Conservation (phyloP, 495 filamentous ascomycete genomes). For the Venustampulla echinocandica region DNA sequence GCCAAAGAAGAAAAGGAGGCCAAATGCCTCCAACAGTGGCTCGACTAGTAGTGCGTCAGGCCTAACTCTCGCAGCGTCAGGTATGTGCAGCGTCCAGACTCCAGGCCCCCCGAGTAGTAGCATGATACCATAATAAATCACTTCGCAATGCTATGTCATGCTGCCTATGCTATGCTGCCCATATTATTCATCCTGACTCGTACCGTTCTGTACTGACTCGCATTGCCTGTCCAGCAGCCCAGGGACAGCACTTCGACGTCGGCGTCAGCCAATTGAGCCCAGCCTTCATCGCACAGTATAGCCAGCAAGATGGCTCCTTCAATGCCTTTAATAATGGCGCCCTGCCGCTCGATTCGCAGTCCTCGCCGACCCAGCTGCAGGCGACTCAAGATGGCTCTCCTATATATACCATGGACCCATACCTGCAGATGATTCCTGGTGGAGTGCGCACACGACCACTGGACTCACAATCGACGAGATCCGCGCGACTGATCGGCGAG, state of each 20-base stretch:
- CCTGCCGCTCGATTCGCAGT: conserved; percentile 9
- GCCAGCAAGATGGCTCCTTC: conserved; percentile 11
- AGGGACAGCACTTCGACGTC: conserved; percentile 17
- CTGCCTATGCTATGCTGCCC: too few species aligned
- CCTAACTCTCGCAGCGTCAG: conserved; percentile 14
- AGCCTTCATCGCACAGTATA: conserved; percentile 19
- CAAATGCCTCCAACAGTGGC: conserved; percentile 18
- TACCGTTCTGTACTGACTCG: not conserved
- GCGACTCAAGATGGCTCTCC: conserved; percentile 11
- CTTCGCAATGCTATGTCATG: too few species aligned
- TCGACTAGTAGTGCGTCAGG: conserved; percentile 1
- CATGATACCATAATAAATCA: too few species aligned
- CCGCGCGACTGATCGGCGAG: conserved; percentile 20
- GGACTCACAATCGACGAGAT: conserved; percentile 18
- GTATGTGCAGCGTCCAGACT: conserved; percentile 5
- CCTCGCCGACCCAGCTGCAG: conserved; percentile 17
- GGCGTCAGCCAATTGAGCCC: conserved; percentile 18
- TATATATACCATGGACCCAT: conserved; percentile 20
- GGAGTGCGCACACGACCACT: conserved; percentile 15
- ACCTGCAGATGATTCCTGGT: conserved; percentile 14
- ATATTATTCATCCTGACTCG: too few species aligned
- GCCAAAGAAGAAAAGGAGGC: conserved; percentile 23
- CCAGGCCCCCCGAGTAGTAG: too few species aligned
- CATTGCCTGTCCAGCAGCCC: not conserved
- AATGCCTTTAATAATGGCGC: conserved; percentile 17